Conservation (phyloP, 2,329 filamentous ascomycete genomes). For the Berkeleyomyces rouxiae region DNA sequence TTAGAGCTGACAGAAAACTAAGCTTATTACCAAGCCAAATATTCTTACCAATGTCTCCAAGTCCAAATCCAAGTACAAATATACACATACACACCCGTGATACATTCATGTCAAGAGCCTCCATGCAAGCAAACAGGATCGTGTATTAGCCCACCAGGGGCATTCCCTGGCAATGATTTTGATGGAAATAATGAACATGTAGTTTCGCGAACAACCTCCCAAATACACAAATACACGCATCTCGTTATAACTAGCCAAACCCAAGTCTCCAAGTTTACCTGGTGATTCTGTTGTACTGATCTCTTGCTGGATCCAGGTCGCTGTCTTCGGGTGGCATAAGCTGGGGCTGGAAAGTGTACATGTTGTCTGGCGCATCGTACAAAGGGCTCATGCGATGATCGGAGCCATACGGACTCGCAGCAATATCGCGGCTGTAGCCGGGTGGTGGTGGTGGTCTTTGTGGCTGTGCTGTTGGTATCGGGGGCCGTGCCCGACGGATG, state of each 20-base stretch:
- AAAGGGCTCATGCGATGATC: slow-evolving; percentile 17
- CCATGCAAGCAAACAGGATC: background rate
- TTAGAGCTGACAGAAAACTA: too few relatives aligned
- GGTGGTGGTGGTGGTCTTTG: slow-evolving; percentile 28
- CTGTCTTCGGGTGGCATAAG: slow-evolving; percentile 29
- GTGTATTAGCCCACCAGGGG: background rate
- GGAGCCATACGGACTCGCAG: background rate
- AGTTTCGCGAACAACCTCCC: too few relatives aligned
- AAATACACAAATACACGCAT: background rate
- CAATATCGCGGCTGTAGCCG: slow-evolving; percentile 21
- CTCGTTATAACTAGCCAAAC: background rate
- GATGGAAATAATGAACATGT: background rate
- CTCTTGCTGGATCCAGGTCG: slow-evolving; percentile 26
- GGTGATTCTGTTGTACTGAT: background rate
- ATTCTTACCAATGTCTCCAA: too few relatives aligned
- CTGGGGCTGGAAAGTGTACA: slow-evolving; percentile 28
- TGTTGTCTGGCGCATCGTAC: slow-evolving; percentile 26
- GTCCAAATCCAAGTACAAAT: background rate
- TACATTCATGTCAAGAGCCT: background rate
- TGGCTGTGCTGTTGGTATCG: slow-evolving; percentile 42
- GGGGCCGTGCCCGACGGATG: slow-evolving; percentile 54
- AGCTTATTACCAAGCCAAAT: too few relatives aligned
- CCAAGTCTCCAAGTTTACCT: background rate
- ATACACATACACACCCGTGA: background rate
- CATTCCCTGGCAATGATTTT: background rate